A percentile compares a stretch with the other conserved stretches of the same genome.
These are phyloP conservation scores for Xylaria palmicola DNA, from an alignment of 495 filamentous ascomycete species.

Conservation along the genomic window DNA sequence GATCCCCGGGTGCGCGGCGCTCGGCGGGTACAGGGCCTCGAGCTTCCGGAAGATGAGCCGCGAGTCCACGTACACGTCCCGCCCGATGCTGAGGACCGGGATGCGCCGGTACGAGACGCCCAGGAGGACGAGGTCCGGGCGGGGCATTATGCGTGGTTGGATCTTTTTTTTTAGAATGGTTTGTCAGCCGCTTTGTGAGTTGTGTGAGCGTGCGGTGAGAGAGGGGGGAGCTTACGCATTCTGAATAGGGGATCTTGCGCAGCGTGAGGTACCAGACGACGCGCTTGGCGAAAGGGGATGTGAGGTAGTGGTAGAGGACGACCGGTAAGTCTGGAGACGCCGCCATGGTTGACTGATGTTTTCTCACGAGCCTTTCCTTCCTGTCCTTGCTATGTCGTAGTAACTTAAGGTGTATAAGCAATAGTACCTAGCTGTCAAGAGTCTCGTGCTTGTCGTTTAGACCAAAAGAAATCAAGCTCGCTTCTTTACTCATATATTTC, in stretches of 20 bases:
- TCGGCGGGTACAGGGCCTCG: constrained; percentile 46
- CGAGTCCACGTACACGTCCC: constrained; percentile 47
- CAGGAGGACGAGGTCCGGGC: constrained; percentile 55
- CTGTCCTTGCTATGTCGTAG: not conserved
- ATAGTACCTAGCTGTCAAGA: not conserved
- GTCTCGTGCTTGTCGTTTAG: not conserved
- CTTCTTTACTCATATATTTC: too few relatives aligned
- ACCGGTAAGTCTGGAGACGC: constrained; percentile 30
- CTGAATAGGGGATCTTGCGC: constrained; percentile 53
- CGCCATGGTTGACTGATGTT: constrained; percentile 10
- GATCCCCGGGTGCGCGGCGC: constrained; percentile 15
- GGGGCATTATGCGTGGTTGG: constrained; percentile 59
- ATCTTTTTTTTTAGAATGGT: constrained; percentile 37
- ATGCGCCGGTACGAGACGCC: constrained; percentile 65
- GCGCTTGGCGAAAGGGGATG: constrained; percentile 58
- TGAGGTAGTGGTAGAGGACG: constrained; percentile 55
- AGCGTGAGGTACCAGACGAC: constrained; percentile 61
- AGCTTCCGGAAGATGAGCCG: constrained; percentile 60
- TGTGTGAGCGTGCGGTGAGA: not conserved
- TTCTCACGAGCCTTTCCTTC: not conserved
- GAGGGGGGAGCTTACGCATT: constrained; percentile 47
- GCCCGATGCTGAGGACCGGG: constrained; percentile 58
- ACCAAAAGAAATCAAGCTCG: not conserved
- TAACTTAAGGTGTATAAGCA: not conserved
- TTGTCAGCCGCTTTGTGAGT: not conserved